Evolutionary conservation across 2,329 filamentous ascomycete genomes (phyloP).

Genomic region (Fusarium phyllophilum): DNA sequence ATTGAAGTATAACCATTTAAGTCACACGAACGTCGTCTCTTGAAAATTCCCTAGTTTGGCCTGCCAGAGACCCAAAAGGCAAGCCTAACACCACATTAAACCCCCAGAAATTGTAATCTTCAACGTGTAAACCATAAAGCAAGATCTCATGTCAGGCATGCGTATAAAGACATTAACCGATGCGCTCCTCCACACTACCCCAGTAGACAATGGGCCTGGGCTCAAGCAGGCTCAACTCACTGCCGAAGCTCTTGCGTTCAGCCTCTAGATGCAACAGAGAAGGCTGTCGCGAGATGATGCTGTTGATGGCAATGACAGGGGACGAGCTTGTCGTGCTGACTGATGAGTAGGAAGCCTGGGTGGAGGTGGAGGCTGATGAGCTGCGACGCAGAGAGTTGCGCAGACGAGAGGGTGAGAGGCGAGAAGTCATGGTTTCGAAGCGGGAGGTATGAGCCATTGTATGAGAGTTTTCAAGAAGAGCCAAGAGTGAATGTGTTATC

Average conservation of each 20-base stretch:
- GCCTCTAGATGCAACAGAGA: slow-evolving; percentile 67
- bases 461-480: background rate
- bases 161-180: slow-evolving; percentile 49
- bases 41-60: slow-evolving; percentile 1
- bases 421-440: slow-evolving; percentile 61
- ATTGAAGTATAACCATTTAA: slow-evolving; percentile 14
- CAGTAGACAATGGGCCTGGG: slow-evolving; percentile 72
- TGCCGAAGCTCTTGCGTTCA: slow-evolving; percentile 63
- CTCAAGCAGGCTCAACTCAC: slow-evolving; percentile 67
- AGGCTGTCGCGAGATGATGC: slow-evolving; percentile 67
- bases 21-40: slow-evolving; percentile 24
- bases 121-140: slow-evolving; percentile 4
- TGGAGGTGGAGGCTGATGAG: slow-evolving; percentile 54
- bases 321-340: slow-evolving; percentile 58
- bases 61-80: slow-evolving; percentile 15
- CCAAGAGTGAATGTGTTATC: background rate
- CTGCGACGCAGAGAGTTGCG: slow-evolving; percentile 65
- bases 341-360: slow-evolving; percentile 52
- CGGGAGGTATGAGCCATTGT: slow-evolving; percentile 49
- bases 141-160: slow-evolving; percentile 3
- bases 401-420: slow-evolving; percentile 61
- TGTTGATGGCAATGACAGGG: slow-evolving; percentile 64
- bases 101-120: background rate
- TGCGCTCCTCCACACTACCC: slow-evolving; percentile 70
- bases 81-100: slow-evolving; percentile 26